A percentile compares a stretch with the other conserved stretches of the same genome.
phyloP scores from a whole-genome alignment of 495 filamentous ascomycete species.

The Aeminium ludgeri region DNA sequence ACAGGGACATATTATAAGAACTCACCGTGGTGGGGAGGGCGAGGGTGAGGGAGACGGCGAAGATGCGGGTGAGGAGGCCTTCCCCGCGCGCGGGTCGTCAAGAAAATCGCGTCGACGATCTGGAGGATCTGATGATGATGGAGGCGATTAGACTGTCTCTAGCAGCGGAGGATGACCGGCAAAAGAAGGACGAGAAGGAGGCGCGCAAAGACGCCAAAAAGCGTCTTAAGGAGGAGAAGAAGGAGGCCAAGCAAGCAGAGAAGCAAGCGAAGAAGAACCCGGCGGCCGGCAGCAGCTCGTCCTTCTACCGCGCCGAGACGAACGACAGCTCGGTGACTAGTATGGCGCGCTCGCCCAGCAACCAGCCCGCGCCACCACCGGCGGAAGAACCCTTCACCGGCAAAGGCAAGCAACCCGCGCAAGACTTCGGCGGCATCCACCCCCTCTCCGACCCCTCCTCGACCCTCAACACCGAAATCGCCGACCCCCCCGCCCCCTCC shows the following conservation, averaged over 20 bases:
- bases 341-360: constrained; percentile 14
- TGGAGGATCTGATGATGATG: constrained; percentile 98
- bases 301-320: constrained; percentile 6
- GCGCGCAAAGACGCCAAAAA: constrained; percentile 64
- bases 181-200: constrained; percentile 65
- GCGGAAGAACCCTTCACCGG: constrained; percentile 23
- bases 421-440: constrained; percentile 26
- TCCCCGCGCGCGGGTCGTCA: too few species aligned
- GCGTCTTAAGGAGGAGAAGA: constrained; percentile 58
- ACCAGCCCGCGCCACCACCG: constrained; percentile 6
- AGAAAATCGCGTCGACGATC: constrained; percentile 60
- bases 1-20: constrained; percentile 11
- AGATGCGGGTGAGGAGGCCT: constrained; percentile 29
- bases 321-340: constrained; percentile 15
- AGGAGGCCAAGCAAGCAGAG: constrained; percentile 54
- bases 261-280: constrained; percentile 56
- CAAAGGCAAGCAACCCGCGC: constrained; percentile 76
- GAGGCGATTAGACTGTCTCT: constrained; percentile 83
- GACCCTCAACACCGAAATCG: constrained; percentile 17
- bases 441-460: constrained; percentile 21
- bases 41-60: constrained; percentile 29
- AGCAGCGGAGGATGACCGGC: constrained; percentile 77
- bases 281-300: constrained; percentile 7
- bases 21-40: too few species aligned
- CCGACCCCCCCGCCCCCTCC: background rate